Conservation (phyloP, 1,284 basidiomycete species). For the Apiotrichum sp. region DNA sequence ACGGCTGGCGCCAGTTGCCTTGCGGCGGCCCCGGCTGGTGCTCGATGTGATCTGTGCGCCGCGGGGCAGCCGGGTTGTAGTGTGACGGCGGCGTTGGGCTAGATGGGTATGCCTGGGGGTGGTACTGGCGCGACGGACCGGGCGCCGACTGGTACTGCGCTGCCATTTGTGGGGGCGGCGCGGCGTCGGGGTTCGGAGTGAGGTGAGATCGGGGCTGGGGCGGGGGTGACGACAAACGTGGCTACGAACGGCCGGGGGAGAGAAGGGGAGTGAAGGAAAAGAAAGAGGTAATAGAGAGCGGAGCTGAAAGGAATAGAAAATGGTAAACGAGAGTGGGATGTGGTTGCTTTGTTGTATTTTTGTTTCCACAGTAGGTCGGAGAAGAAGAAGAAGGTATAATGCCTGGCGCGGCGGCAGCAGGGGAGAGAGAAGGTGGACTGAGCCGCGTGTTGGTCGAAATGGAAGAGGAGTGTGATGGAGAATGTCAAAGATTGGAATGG, state of each 20-base stretch:
- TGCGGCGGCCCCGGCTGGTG: background rate
- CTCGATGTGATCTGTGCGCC: conserved; percentile 2
- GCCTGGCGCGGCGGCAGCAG: no score
- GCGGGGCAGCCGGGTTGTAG: background rate
- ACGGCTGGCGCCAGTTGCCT: background rate
- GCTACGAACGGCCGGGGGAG: background rate
- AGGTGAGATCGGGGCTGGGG: no score
- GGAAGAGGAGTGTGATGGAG: no score
- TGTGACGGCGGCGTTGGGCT: conserved; percentile 1
- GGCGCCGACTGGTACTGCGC: conserved; percentile 15
- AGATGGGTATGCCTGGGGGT: background rate
- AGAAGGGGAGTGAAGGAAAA: background rate
- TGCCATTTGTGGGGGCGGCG: conserved; percentile 14
- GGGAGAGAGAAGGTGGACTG: no score
- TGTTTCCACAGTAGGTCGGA: background rate
- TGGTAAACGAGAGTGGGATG: conserved; percentile 2
- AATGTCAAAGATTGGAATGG: no score
- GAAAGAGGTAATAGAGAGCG: background rate
- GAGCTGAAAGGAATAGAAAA: background rate
- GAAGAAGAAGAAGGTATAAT: no score
- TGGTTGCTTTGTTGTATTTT: background rate
- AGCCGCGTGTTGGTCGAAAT: no score
- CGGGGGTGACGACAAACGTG: background rate
- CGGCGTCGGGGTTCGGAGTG: no score
- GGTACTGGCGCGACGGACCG: conserved; percentile 18